Evolutionary conservation across 1,284 basidiomycete species (phyloP), one percentile per base, ranked within the genome.

Genomic region (Cutaneotrichosporon dermatis): DNA sequence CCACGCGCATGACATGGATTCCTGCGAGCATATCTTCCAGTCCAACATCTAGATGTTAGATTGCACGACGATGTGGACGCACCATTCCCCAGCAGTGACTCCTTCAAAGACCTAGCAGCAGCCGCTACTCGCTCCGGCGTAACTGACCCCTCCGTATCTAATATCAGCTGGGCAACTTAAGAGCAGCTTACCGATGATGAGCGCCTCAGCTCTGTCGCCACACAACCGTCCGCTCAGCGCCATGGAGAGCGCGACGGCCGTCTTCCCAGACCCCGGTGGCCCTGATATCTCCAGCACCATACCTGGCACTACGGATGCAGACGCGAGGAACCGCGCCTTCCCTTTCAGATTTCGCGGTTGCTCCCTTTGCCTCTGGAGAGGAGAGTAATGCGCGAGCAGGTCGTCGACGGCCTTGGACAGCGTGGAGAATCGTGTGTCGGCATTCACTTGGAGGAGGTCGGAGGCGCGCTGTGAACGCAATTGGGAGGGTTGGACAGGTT

Each of bases 221-320:
- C 8, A 9, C 25, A 66, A 4, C 11, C 73, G 58, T 6, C 72
- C 74, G 54, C 65, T 72, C 16, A 78, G 40, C 1, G 67, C 70
- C 11, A 75, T 48, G 0, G 62, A 71, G 1, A 77, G 39, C 0
- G 65, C 58, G 6, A 76, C 40, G 1, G 62, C 51, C 4, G 72
- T 76, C 64, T 79, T 79, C 0, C 78, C 78, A 12, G 59, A 61
- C 2, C 78, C 78, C 0, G 78, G 77, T 3, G 76, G 75, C 2
- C 72, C 71, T 4, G 73, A 69, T 4, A 79, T 54, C 60, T 79
- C 77, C 0, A 79, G 35, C 3, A 71, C 64, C 69, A 74, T 73
- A 0, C 78, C 75, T 2, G 72, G 76, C 0, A 49, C 46, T 25
- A 75, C 39, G 2, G 40, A 6, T 3, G 48, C 48, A 9, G 33